Base-by-base conservation (phyloP, 495 filamentous ascomycete species). In the Halenospora varia region DNA sequence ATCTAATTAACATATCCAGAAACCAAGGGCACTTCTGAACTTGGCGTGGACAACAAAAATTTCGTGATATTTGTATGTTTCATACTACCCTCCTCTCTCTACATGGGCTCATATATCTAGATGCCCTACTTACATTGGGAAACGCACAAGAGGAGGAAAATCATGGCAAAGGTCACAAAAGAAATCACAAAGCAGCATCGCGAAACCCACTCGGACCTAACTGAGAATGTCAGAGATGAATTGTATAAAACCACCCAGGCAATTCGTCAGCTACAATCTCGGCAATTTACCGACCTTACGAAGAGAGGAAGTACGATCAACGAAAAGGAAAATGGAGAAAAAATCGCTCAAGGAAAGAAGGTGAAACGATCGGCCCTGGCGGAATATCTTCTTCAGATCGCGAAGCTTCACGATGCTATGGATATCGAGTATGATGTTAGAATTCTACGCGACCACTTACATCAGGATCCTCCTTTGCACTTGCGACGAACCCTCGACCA, bases 371-470 rank as follows among this genome's bases (percentile, higher is more conserved):
- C n/a, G n/a, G n/a, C n/a, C n/a, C 49, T 52, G 49, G 49, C 2
- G 3, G 15, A 39, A 39, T 52, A 52, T 35, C 8, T 52, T 9
- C 13, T 52, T 22, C 13, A 39, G 15, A 20, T 52, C 22, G 23
- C 49, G 11, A 26, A 35, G 39, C 10, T 52, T 17, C n/a, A 26
- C 8, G 26, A 35, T 29, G 49, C 22, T 8, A 52, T 52, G 49
- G 49, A 52, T 29, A 29, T 29, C 25, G 49, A 52, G 6, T 10
- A 22, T 4, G 49, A 52, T 52, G 49, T 29, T 11, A 22, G 49
- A 18, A 2, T 52, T 3, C 24, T 52, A 20, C 22, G 49, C 2
- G 49, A 52, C 9, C 9, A 47, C 19, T 18, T 47, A 10, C 44
- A 47, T 47, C 10, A 10, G 6, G 18, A 47, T 18, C 44, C 44